Evolutionary conservation across 306 rosid genomes (phyloP).

Genomic region (Begonia peltatifolia): DNA sequence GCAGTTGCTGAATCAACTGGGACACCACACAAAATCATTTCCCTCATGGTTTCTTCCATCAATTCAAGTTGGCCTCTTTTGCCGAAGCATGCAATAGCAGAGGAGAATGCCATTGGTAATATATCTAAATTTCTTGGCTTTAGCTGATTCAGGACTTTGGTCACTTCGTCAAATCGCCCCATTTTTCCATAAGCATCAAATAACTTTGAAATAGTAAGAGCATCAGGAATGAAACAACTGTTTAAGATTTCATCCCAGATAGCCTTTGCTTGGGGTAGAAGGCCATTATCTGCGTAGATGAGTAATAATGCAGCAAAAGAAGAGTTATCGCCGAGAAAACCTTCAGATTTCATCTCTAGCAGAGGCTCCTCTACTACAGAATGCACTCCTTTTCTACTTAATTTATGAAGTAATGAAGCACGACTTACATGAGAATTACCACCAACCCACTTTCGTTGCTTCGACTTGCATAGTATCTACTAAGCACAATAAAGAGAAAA

Average conservation of each 20-base stretch:
- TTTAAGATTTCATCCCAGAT: constrained; percentile 48
- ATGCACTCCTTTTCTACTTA: constrained; percentile 25
- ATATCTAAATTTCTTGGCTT: constrained; percentile 25
- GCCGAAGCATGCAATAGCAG: constrained; percentile 70
- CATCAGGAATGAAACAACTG: constrained; percentile 38
- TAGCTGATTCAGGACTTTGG: constrained; percentile 23
- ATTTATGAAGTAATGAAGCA: constrained; percentile 10
- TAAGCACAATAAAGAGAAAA: constrained; percentile 9
- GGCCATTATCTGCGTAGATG: constrained; percentile 30
- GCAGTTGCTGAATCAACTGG: constrained; percentile 31
- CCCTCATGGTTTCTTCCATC: constrained; percentile 55
- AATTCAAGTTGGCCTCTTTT: constrained; percentile 51
- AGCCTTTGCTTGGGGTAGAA: constrained; percentile 29
- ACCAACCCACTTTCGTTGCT: constrained; percentile 12
- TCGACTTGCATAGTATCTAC: constrained; percentile 26
- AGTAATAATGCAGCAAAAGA: constrained; percentile 30
- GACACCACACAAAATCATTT: constrained; percentile 52
- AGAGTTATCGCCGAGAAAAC: constrained; percentile 18
- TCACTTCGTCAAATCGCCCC: constrained; percentile 20
- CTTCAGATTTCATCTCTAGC: constrained; percentile 20
- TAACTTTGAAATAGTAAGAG: constrained; percentile 30
- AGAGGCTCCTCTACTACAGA: constrained; percentile 23
- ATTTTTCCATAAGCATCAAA: constrained; percentile 34
- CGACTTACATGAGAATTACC: constrained; percentile 7
- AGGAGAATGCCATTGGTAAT: constrained; percentile 44